Base-by-base conservation (phyloP, 2,329 filamentous ascomycete genomes). In the Biscogniauxia mediterranea region DNA sequence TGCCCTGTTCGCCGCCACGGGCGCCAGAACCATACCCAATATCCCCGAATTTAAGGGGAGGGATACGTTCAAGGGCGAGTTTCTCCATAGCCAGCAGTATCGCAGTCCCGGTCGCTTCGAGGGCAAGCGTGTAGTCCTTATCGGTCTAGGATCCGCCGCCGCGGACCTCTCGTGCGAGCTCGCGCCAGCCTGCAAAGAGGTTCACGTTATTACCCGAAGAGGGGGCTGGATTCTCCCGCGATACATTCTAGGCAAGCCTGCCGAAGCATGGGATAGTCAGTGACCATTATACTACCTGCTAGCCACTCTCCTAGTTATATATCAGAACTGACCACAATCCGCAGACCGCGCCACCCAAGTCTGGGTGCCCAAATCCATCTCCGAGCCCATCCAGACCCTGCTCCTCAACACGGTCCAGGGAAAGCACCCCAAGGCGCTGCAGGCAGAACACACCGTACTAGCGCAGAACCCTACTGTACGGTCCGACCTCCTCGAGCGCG, bases 121-220 rank as follows among this genome's bases (percentile, higher is more conserved):
- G 52, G 74, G 75, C 21, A 77, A 78, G 63, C 72, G 67, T 51
- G 72, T 78, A 5, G 75, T 71, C 7, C 63, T 78, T 26, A 70
- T 78, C 51, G 75, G 76, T 0, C 62, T 78, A 50, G 76, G 76
- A 6, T 74, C 72, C 32, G 75, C 73, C 5, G 76, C 76, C 3
- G 71, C 75, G n/a, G 77, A 79, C 66, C 68, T 78, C 28, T 72
- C 73, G 25, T 75, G 71, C 55, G 77, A 79, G 57, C 66, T 78
- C 55, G 73, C 71, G 1, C 65, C 71, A 1, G 68, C 69, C 1
- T 73, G 73, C 17, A 68, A 64, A n/a, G 69, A 75, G 58, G 68
- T 76, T 42, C 75, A 77, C 59, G 57, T 79, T 46, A 68, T 78
- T 50, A 76, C 75, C 28, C 70, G 74, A 9, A 71, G 75, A 25